Percentiles rank a stretch among this genome's conserved stretches.
Evolutionary conservation across 805 yeast genomes (phyloP).

Genomic region (Starmerella floricola): DNA sequence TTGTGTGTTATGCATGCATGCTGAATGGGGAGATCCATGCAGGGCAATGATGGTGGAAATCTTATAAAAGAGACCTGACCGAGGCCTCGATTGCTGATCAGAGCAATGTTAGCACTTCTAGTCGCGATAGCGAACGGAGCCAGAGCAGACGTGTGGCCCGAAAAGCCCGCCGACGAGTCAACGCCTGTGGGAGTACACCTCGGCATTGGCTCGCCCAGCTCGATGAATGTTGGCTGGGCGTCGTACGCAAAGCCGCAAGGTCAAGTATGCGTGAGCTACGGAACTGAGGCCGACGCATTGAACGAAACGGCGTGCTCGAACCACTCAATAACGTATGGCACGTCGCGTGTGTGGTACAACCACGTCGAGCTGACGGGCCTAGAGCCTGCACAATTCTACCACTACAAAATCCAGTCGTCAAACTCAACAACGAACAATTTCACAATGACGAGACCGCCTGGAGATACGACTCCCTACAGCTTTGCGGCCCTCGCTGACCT

Average conservation of each 20-base stretch:
- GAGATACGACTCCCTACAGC: slow-evolving; percentile 5
- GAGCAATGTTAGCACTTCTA: no score
- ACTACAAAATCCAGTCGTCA: slow-evolving; percentile 2
- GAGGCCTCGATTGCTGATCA: no score
- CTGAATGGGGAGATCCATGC: no score
- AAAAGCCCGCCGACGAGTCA: slow-evolving; percentile 3
- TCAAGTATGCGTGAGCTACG: slow-evolving; percentile 1
- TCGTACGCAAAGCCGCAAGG: slow-evolving; percentile 3
- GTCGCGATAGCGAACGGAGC: no score
- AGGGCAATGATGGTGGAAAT: no score
- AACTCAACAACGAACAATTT: slow-evolving; percentile 3
- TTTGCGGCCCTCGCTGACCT: slow-evolving; percentile 9
- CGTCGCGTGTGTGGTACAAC: slow-evolving; percentile 3
- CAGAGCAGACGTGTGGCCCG: slow-evolving; percentile 7
- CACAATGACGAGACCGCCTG: neutral
- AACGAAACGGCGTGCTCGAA: slow-evolving; percentile 3
- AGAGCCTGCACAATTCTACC: slow-evolving; percentile 1
- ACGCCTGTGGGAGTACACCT: slow-evolving; percentile 9
- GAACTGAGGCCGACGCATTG: neutral
- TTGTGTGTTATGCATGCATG: no score
- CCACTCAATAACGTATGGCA: slow-evolving; percentile 1
- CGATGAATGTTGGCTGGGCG: slow-evolving; percentile 11
- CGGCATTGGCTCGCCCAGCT: slow-evolving; percentile 4
- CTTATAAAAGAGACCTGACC: no score
- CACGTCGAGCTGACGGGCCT: slow-evolving; percentile 7